Percentiles rank a stretch among this genome's conserved stretches.
Evolutionary conservation across 768 basidiomycete genomes (phyloP).

Genomic region (Chalciporus chontae): DNA sequence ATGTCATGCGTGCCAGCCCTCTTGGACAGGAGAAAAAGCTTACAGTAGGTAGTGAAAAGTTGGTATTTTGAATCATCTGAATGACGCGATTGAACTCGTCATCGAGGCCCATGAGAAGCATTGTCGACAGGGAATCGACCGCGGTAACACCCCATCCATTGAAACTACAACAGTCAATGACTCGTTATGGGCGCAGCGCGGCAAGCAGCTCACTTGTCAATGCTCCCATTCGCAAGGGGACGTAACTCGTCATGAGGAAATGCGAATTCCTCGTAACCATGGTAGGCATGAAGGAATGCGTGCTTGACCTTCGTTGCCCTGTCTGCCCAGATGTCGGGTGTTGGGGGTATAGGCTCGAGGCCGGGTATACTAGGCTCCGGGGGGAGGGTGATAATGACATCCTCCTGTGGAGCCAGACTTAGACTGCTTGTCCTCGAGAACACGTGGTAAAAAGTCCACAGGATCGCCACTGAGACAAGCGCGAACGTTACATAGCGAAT

Average conservation of each 20-base stretch:
- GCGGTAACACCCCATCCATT: conserved; percentile 79
- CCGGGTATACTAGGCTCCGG: too few species aligned
- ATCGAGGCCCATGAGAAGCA: conserved; percentile 74
- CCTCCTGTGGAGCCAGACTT: too few species aligned
- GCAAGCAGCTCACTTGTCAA: conserved; percentile 46
- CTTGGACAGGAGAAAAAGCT: conserved; percentile 4
- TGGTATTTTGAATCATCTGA: conserved; percentile 42
- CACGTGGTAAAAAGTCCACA: not conserved
- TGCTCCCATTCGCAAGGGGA: conserved; percentile 44
- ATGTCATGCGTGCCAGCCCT: not conserved
- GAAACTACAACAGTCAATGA: conserved; percentile 42
- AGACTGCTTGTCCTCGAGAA: too few species aligned
- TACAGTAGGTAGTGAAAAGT: conserved; percentile 47
- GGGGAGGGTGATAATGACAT: too few species aligned
- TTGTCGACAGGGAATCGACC: conserved; percentile 82
- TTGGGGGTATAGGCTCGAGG: not conserved
- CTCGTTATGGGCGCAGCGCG: not conserved
- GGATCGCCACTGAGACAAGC: not conserved
- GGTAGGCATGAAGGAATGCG: conserved; percentile 66
- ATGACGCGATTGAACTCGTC: conserved; percentile 68
- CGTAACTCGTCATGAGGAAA: conserved; percentile 60
- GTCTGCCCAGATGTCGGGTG: conserved; percentile 42
- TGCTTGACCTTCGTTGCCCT: conserved; percentile 55
- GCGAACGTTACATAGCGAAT: not conserved
- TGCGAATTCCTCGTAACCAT: conserved; percentile 60